These are phyloP conservation scores for Backusella tuberculispora DNA, from an alignment of 192 early-diverging fungal genomes.

Conservation along the genomic window DNA sequence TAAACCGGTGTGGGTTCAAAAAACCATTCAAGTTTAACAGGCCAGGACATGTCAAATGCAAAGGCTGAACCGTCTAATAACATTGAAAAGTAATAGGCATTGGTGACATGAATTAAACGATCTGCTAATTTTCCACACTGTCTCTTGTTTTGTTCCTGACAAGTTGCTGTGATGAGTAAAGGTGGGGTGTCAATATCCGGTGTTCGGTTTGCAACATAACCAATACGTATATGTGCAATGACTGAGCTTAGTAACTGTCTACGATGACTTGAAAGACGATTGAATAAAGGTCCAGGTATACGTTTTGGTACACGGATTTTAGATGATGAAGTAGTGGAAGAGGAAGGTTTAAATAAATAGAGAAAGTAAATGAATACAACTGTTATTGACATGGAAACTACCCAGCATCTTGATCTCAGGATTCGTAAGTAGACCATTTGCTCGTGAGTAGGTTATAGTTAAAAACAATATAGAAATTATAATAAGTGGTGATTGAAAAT, in stretches of 20 bases:
- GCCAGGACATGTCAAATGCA: slow-evolving; percentile 24
- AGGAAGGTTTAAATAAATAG: neutral
- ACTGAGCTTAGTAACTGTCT: slow-evolving; percentile 5
- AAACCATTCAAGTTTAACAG: slow-evolving; percentile 25
- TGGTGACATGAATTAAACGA: slow-evolving; percentile 27
- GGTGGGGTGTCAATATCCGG: slow-evolving; percentile 35
- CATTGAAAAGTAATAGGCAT: slow-evolving; percentile 34
- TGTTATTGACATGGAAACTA: neutral
- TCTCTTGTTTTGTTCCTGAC: neutral
- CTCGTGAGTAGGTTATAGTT: neutral
- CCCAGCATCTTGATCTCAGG: slow-evolving; percentile 8
- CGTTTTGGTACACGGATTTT: slow-evolving; percentile 6
- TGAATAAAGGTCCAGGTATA: slow-evolving; percentile 7
- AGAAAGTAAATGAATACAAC: neutral
- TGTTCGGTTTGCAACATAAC: slow-evolving; percentile 36
- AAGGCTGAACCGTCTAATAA: slow-evolving; percentile 30
- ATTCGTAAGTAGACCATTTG: neutral
- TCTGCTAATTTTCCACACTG: slow-evolving; percentile 6
- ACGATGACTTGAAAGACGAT: neutral
- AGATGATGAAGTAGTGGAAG: neutral
- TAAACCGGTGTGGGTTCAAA: slow-evolving; percentile 29
- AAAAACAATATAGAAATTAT: too few relatives aligned
- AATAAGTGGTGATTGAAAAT: too few relatives aligned
- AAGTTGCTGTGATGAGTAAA: slow-evolving; percentile 20
- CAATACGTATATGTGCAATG: slow-evolving; percentile 31